Base-by-base conservation (phyloP, 345 rosid genomes). In the Salix brachista region DNA sequence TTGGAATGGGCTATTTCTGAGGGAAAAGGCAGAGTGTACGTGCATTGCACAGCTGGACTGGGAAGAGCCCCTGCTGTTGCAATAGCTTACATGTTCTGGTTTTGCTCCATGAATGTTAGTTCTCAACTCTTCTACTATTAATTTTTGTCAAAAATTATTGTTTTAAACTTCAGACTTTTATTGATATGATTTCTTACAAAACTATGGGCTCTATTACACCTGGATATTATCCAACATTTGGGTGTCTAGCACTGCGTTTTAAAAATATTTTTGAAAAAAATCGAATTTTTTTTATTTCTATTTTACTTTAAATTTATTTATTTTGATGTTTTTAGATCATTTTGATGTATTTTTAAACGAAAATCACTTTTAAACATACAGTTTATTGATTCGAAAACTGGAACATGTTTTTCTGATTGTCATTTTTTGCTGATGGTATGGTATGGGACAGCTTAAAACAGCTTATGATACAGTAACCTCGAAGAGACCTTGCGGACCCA, bases 21-120 rank as follows among this genome's bases (percentile, higher is more conserved):
- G 70, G 98, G 97, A 69, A 94, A 91, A 79, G 97, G 97, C 32
- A 77, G 88, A 77, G 92, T 82, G 6, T 94, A 94, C 30, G 92
- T 94, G 46, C 98, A 94, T 68, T 94, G 98, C 82, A 89, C 97
- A 17, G 98, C 98, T 21, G 97, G 98, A 64, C 85, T 94, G 10
- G 98, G 98, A 78, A 91, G 98, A 78, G 98, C 98, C 52, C 98
- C 98, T 14, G 97, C 97, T 16, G 91, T 91, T 73, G 91, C 93
- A 0, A 90, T 92, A 61, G 88, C 98, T 52, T 94, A 94, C 83
- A 86, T 92, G 90, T 92, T 83, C 85, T 94, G 97, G 98, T 92
- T 94, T 80, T 80, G 90, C 25, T 67, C 69, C 83, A 86, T 91
- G 94, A 88, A 86, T 54, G 98, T 91, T 75, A 84, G 93, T 84